Evolutionary conservation across 2,329 filamentous ascomycete species (phyloP).

Genomic region (Alternaria viburni): DNA sequence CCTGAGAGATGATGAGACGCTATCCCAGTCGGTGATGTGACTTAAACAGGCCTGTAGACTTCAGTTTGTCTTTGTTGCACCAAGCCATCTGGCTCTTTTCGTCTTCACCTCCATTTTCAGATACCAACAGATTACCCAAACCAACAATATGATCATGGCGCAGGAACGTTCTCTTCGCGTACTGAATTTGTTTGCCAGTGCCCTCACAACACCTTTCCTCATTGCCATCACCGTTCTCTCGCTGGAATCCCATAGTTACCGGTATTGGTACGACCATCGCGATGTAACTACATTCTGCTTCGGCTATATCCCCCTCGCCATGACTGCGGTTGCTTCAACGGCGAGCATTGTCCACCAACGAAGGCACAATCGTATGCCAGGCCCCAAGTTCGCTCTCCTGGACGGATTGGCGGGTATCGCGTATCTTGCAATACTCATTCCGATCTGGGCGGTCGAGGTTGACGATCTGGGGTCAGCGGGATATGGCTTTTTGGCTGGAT

Average conservation of each 20-base stretch:
- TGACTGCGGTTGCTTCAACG: slow-evolving; percentile 13
- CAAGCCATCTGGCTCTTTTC: background rate
- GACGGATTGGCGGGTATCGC: slow-evolving; percentile 4
- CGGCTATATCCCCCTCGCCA: slow-evolving; percentile 20
- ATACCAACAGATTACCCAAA: background rate
- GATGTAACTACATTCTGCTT: slow-evolving; percentile 17
- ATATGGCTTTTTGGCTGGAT: slow-evolving; percentile 19
- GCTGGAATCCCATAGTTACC: background rate
- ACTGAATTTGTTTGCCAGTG: slow-evolving; percentile 12
- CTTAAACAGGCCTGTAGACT: background rate
- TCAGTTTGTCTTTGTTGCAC: background rate
- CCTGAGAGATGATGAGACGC: slow-evolving; percentile 12
- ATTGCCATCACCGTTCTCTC: slow-evolving; percentile 17
- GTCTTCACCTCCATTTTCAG: background rate
- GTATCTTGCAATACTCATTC: slow-evolving; percentile 18
- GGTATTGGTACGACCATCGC: background rate
- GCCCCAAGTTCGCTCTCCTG: slow-evolving; percentile 5
- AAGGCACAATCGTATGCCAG: slow-evolving; percentile 3
- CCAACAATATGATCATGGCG: background rate
- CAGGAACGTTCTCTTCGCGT: slow-evolving; percentile 17
- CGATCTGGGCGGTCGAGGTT: slow-evolving; percentile 19
- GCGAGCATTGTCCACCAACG: slow-evolving; percentile 4
- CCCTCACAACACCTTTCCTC: slow-evolving; percentile 17
- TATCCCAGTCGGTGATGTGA: background rate
- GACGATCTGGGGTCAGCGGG: background rate